A percentile compares a stretch with the other conserved stretches of the same genome.
phyloP scores from a whole-genome alignment of 768 basidiomycete species.

The Boletus rex-veris region DNA sequence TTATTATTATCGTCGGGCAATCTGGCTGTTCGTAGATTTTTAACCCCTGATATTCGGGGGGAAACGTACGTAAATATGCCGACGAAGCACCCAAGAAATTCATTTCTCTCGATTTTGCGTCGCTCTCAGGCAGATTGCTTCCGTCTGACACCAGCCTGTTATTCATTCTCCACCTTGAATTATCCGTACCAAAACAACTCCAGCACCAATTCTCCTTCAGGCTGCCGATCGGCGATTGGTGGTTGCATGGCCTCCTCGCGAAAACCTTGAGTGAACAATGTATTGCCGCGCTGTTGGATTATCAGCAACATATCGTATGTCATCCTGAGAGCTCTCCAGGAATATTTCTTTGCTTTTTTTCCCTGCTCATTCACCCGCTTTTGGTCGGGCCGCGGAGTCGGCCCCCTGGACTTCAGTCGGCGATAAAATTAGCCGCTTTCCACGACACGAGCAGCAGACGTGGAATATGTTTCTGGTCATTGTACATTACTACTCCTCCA shows the following conservation, averaged over 20 bases:
- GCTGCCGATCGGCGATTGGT: constrained; percentile 28
- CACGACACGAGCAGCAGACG: constrained; percentile 14
- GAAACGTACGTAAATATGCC: constrained; percentile 55
- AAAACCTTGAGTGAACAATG: constrained; percentile 9
- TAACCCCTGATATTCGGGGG: constrained; percentile 59
- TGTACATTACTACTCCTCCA: not conserved
- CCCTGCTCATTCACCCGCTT: not conserved
- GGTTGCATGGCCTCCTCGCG: constrained; percentile 24
- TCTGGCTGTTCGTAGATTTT: constrained; percentile 47
- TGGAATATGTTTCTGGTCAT: constrained; percentile 4
- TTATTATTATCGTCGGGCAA: constrained; percentile 56
- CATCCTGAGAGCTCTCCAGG: not conserved
- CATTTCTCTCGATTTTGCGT: constrained; percentile 32
- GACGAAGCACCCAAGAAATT: constrained; percentile 31
- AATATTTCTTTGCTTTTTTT: not conserved
- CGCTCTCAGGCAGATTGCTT: constrained; percentile 23
- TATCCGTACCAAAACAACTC: no score
- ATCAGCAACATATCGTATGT: not conserved
- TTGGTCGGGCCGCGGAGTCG: constrained; percentile 29
- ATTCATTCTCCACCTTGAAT: no score
- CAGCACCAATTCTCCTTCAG: not conserved
- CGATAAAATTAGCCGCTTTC: constrained; percentile 29
- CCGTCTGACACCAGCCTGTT: constrained; percentile 11
- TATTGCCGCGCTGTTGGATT: not conserved
- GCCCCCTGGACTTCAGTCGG: constrained; percentile 28